Evolutionary conservation across 2,329 filamentous ascomycete species (phyloP), one percentile per base, ranked within the genome.

Genomic region (Penicillium fuscoglaucum): DNA sequence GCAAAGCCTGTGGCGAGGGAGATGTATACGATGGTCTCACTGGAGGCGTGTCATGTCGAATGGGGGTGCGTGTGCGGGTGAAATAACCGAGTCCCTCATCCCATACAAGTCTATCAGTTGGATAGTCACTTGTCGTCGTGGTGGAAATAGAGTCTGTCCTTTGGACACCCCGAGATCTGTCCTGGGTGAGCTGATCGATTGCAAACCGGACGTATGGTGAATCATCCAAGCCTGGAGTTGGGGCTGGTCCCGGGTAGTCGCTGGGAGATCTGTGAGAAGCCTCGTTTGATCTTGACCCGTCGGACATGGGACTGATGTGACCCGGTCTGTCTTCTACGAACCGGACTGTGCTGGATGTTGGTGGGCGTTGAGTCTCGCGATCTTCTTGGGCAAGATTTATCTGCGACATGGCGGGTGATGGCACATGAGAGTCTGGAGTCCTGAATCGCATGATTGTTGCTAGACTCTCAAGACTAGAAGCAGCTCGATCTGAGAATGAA

Each of bases 191-290:
- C 62, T 93, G 91, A 63, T 96, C 90, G 62, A 98, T 86, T 41
- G 93, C 93, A 73, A 95, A 96, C 63, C 89, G 89, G 62, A 97
- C 90, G 74, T 93, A 96, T 0, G 91, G 92, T 9, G 87, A 89
- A 69, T 96, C 90, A 69, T 96, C 92, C 40, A 91, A 80, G 10
- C 88, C 90, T 0, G 92, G 92, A 0, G 90, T 93, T 3, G 82
- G 79, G 13, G 80, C 77, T 52, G 78, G 78, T 17, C 73, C 65
- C 44, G 67, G 63, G 64, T 72, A 68, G 43, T 72, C 71, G 21
- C 61, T 62, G 6, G 70, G 65, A 6, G 66, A 60, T 45, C 60
- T 68, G n/a, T 68, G 64, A 57, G 61, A 66, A 39, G 65, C 65
- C 31, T 62, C 65, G 37, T 72, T 64, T 10, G 67, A 61, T 52